These are phyloP conservation scores for Pezicula neosporulosa DNA, from an alignment of 2,329 filamentous ascomycete species.

Conservation along the genomic window DNA sequence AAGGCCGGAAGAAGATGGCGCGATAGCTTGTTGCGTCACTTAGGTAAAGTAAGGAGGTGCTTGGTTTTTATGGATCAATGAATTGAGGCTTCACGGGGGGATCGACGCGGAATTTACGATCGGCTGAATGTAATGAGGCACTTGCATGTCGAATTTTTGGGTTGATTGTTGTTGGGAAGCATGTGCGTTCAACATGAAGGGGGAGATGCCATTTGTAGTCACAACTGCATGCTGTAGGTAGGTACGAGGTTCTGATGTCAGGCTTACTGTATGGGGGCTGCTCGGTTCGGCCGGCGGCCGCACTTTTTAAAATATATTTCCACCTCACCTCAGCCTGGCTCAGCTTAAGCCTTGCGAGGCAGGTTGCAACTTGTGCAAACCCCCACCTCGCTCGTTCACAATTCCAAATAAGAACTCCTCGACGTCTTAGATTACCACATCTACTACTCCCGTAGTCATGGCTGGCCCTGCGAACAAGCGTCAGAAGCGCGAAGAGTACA, in stretches of 20 bases:
- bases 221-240: not conserved
- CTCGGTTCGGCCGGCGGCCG: not conserved
- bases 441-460: slow-evolving; percentile 28
- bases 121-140: not conserved
- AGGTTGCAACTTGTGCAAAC: not conserved
- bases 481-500: slow-evolving; percentile 65
- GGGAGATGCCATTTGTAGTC: not conserved
- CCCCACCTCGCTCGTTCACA: not conserved
- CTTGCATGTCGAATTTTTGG: not conserved
- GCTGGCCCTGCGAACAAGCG: slow-evolving; percentile 49
- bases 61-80: too few relatives aligned
- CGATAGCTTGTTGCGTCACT: too few relatives aligned
- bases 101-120: not conserved
- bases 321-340: not conserved
- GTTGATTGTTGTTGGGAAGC: not conserved
- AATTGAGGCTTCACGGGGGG: not conserved
- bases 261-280: not conserved
- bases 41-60: too few relatives aligned
- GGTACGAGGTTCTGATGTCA: too few relatives aligned
- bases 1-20: too few relatives aligned
- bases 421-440: not conserved
- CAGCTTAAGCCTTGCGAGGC: slow-evolving; percentile 6
- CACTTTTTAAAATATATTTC: not conserved
- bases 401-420: not conserved
- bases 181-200: not conserved